Percentiles rank a stretch among this genome's conserved stretches.
phyloP scores from a whole-genome alignment of 768 basidiomycete species.

The Amanita exitialis region DNA sequence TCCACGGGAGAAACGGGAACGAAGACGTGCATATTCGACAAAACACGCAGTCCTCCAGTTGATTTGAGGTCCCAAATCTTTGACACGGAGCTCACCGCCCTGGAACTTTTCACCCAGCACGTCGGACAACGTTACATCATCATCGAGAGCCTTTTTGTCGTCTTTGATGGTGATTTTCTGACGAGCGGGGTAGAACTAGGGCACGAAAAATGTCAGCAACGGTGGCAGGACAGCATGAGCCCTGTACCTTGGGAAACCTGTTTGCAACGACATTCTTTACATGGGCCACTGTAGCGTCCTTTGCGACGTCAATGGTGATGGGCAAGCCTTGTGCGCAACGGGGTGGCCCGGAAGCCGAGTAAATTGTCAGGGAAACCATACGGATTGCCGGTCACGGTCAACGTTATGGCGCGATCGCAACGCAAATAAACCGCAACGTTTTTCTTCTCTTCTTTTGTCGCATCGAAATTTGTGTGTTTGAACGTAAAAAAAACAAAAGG shows the following conservation, averaged over 20 bases:
- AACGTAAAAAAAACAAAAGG: no score
- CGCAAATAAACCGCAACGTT: no score
- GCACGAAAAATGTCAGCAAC: not conserved
- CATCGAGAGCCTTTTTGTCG: slow-evolving; percentile 50
- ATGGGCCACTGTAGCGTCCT: slow-evolving; percentile 51
- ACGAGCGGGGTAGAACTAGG: slow-evolving; percentile 58
- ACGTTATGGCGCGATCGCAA: no score
- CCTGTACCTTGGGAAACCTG: slow-evolving; percentile 22
- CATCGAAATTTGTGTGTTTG: no score
- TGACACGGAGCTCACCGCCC: slow-evolving; percentile 61
- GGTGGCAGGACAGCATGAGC: not conserved
- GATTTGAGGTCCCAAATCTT: slow-evolving; percentile 88
- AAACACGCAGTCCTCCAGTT: slow-evolving; percentile 85
- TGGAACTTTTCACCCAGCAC: slow-evolving; percentile 39
- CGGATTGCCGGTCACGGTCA: no score
- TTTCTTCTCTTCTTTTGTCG: no score
- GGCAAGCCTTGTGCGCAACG: slow-evolving; percentile 43
- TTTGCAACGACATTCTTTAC: slow-evolving; percentile 55
- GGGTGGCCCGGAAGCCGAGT: slow-evolving; percentile 34
- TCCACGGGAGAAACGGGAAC: not conserved
- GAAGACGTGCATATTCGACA: slow-evolving; percentile 80
- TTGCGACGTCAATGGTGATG: slow-evolving; percentile 32
- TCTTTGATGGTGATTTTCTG: slow-evolving; percentile 66
- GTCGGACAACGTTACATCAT: slow-evolving; percentile 48
- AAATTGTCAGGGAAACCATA: slow-evolving; percentile 43